A percentile compares a stretch with the other conserved stretches of the same genome.
These are phyloP conservation scores for Pistacia atlantica DNA, from an alignment of 345 rosid species.

Conservation along the genomic window DNA sequence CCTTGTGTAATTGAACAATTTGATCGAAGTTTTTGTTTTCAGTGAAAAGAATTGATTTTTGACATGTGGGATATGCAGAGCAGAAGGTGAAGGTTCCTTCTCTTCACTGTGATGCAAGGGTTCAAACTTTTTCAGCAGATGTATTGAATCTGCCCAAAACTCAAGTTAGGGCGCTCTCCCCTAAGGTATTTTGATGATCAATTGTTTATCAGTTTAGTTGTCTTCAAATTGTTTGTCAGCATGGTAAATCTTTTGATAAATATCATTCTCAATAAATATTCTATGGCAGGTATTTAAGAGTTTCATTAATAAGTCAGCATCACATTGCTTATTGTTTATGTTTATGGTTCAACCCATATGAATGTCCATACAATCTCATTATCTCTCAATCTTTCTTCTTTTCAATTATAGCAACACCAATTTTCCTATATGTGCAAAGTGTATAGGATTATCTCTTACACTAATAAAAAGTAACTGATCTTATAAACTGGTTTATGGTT, in stretches of 20 bases:
- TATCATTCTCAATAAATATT: neutral
- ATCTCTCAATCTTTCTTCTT: neutral
- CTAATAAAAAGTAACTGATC: neutral
- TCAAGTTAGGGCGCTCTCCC: slow-evolving; percentile 69
- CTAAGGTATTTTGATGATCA: slow-evolving; percentile 44
- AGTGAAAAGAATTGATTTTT: neutral
- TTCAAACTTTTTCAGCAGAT: slow-evolving; percentile 77
- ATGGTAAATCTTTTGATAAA: neutral
- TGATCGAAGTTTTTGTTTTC: neutral
- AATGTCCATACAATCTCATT: neutral
- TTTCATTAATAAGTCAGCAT: neutral
- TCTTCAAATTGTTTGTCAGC: neutral
- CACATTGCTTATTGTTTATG: neutral
- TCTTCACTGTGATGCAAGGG: slow-evolving; percentile 73
- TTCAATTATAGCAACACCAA: neutral
- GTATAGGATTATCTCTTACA: neutral
- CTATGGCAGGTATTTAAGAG: neutral
- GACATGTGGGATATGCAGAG: slow-evolving; percentile 46
- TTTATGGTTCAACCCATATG: neutral
- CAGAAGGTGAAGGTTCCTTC: slow-evolving; percentile 98
- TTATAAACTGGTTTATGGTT: too few relatives aligned
- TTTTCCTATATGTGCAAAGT: neutral
- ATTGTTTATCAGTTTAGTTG: neutral
- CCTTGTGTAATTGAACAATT: neutral
- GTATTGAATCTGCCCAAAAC: slow-evolving; percentile 63